Evolutionary conservation across 306 rosid genomes (phyloP).

Genomic region (Purshia tridentata): DNA sequence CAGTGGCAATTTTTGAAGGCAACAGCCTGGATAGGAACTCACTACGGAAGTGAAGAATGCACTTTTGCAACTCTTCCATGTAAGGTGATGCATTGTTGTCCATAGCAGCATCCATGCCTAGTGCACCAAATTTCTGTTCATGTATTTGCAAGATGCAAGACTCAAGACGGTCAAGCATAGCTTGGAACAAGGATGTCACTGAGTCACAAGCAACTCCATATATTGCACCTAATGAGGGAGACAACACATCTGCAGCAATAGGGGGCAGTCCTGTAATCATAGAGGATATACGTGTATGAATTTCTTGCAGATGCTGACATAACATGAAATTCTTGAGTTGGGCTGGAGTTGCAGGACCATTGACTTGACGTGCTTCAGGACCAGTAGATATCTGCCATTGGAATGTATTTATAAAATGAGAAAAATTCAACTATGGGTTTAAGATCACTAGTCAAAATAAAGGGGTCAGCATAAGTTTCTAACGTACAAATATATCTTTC

Average conservation of each 20-base stretch:
- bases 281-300: constrained; percentile 67
- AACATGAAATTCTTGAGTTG: constrained; percentile 86
- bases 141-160: constrained; percentile 92
- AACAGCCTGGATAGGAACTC: constrained; percentile 79
- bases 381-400: constrained; percentile 87
- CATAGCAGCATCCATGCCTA: constrained; percentile 90
- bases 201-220: constrained; percentile 97
- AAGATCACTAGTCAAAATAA: constrained; percentile 5
- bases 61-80: constrained; percentile 96
- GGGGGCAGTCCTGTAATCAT: constrained; percentile 70
- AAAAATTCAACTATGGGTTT: constrained; percentile 18
- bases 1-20: constrained; percentile 53
- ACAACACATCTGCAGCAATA: constrained; percentile 87
- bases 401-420: constrained; percentile 13
- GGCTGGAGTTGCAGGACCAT: constrained; percentile 85
- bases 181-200: constrained; percentile 83
- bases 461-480: constrained; percentile 14
- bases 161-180: constrained; percentile 95
- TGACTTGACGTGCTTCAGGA: constrained; percentile 94
- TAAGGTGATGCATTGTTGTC: constrained; percentile 94
- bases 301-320: constrained; percentile 94
- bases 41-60: constrained; percentile 87
- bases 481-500: neutral
- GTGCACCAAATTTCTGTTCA: constrained; percentile 80
- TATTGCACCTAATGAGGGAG: constrained; percentile 83